Evolutionary conservation across 177 flowering plant species (phyloP).

Genomic region (Vitis hybrid): DNA sequence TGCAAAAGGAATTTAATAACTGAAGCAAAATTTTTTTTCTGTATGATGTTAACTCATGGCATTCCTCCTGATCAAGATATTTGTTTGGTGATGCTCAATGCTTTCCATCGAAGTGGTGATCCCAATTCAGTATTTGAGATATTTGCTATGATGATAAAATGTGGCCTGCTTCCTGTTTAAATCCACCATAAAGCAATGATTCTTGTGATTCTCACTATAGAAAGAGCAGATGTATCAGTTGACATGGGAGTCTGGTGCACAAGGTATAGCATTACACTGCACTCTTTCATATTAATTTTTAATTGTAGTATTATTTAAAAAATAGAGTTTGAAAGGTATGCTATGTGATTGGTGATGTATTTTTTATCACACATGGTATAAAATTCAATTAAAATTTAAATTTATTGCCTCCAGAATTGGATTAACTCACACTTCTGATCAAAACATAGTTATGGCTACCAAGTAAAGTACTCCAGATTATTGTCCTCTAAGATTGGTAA

Average conservation of each 20-base stretch:
- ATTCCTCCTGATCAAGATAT: slow-evolving; percentile 54
- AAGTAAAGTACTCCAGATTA: no score
- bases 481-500: no score
- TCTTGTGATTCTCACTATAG: slow-evolving; percentile 11
- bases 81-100: slow-evolving; percentile 35
- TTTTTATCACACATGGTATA: no score
- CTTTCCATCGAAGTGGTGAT: slow-evolving; percentile 32
- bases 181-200: slow-evolving; percentile 4
- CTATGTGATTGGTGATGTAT: no score
- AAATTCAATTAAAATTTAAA: no score
- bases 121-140: slow-evolving; percentile 31
- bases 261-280: slow-evolving; percentile 10
- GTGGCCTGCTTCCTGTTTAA: slow-evolving; percentile 33
- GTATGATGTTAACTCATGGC: slow-evolving; percentile 49
- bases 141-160: slow-evolving; percentile 44
- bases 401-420: no score
- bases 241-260: neutral
- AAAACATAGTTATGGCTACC: no score
- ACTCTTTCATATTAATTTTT: neutral
- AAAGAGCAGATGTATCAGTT: neutral
- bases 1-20: slow-evolving; percentile 48
- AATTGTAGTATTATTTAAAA: no score
- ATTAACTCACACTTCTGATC: no score
- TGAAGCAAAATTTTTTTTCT: slow-evolving; percentile 49
- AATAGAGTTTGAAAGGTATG: no score